These are phyloP conservation scores for Podaxis sp. DNA, from an alignment of 768 basidiomycete genomes.

Conservation along the genomic window DNA sequence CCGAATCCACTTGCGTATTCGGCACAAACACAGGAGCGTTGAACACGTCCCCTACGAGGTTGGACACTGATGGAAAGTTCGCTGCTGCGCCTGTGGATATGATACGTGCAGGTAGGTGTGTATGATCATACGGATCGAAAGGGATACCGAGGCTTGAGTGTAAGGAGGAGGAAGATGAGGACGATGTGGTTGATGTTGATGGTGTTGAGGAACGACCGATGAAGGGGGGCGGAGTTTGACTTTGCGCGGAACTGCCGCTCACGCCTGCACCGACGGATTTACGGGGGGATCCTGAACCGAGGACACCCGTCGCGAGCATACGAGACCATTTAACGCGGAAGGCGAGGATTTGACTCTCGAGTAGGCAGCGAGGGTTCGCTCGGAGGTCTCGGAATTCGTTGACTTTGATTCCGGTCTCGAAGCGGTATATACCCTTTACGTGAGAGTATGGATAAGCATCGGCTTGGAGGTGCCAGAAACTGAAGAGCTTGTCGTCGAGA, in stretches of 20 bases:
- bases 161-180: not conserved
- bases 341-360: constrained; percentile 77
- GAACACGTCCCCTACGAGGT: constrained; percentile 78
- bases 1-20: constrained; percentile 70
- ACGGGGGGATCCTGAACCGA: constrained; percentile 36
- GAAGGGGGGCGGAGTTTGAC: constrained; percentile 29
- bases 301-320: constrained; percentile 64
- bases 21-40: constrained; percentile 79
- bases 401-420: constrained; percentile 85
- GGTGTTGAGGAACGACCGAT: constrained; percentile 19
- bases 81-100: constrained; percentile 76
- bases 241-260: not conserved
- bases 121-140: constrained; percentile 77
- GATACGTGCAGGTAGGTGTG: constrained; percentile 59
- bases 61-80: constrained; percentile 79
- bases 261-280: constrained; percentile 15
- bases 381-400: constrained; percentile 85
- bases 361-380: constrained; percentile 81
- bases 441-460: constrained; percentile 73
- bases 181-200: not conserved
- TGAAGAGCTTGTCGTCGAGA: constrained; percentile 89
- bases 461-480: constrained; percentile 82
- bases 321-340: constrained; percentile 82
- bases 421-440: constrained; percentile 82
- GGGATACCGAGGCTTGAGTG: constrained; percentile 53